These are phyloP conservation scores for Steccherinum ochraceum DNA, from an alignment of 768 basidiomycete genomes.

Conservation along the genomic window DNA sequence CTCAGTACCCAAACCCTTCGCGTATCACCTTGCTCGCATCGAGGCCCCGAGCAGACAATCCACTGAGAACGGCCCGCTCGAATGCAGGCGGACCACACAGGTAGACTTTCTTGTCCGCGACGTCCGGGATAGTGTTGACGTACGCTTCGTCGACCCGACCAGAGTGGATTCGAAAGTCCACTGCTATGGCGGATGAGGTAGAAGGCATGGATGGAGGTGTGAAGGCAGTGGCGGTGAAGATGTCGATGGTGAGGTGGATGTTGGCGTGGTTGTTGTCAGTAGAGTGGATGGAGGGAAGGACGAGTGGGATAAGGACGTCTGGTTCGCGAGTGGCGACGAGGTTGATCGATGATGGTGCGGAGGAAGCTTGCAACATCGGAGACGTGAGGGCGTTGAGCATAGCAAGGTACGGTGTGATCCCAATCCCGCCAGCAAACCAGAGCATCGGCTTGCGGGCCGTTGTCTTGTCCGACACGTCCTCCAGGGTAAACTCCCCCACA, in stretches of 20 bases:
- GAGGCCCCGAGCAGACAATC: conserved; percentile 30
- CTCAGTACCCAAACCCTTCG: conserved; percentile 42
- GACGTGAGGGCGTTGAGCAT: conserved; percentile 30
- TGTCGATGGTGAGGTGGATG: conserved; percentile 29
- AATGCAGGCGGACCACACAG: conserved; percentile 47
- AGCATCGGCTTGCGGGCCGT: conserved; percentile 30
- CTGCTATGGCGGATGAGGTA: conserved; percentile 1
- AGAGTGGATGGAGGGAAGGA: conserved; percentile 24
- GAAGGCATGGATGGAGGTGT: conserved; percentile 4
- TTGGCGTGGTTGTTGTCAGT: conserved; percentile 8
- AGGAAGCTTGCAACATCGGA: not conserved
- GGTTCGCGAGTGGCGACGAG: conserved; percentile 49
- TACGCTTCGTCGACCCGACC: conserved; percentile 16
- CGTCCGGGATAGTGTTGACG: conserved; percentile 2
- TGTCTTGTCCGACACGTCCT: too few species aligned
- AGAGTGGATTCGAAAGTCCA: conserved; percentile 11
- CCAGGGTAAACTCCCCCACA: conserved; percentile 43
- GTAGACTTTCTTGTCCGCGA: conserved; percentile 29
- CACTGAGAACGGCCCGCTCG: conserved; percentile 30
- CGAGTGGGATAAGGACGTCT: conserved; percentile 38
- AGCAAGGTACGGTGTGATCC: conserved; percentile 57
- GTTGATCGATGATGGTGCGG: conserved; percentile 29
- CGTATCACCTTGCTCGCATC: conserved; percentile 25
- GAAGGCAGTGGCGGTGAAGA: conserved; percentile 28
- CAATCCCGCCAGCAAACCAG: conserved; percentile 61